These are phyloP conservation scores for Dimocarpus longan DNA, from an alignment of 345 rosid species.

Conservation along the genomic window DNA sequence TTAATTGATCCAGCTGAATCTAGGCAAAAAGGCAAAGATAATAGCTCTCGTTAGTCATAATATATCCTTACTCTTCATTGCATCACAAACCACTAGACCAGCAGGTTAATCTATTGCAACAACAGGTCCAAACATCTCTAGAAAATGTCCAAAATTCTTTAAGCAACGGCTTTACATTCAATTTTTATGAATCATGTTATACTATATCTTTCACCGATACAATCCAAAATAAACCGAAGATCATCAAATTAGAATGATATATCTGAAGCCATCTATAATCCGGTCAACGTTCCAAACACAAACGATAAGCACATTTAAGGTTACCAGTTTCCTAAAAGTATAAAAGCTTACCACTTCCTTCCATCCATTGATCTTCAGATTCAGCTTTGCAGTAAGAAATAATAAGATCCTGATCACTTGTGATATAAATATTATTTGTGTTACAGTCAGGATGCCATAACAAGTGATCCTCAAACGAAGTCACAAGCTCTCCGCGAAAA, in stretches of 20 bases:
- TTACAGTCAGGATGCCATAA: slow-evolving; percentile 98
- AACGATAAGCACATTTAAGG: not conserved
- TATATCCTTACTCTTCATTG: not conserved
- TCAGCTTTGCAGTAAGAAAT: slow-evolving; percentile 98
- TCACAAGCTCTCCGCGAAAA: slow-evolving; percentile 93
- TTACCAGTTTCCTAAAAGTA: slow-evolving; percentile 3
- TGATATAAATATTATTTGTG: slow-evolving; percentile 93
- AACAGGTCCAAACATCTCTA: not conserved
- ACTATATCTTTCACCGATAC: not conserved
- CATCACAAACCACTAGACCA: slow-evolving; percentile 9
- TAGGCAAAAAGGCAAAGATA: not conserved
- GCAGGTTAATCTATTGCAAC: not conserved
- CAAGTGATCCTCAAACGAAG: slow-evolving; percentile 96
- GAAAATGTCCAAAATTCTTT: not conserved
- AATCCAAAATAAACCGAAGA: not conserved
- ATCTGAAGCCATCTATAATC: not conserved
- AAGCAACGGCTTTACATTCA: not conserved
- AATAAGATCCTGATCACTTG: slow-evolving; percentile 97
- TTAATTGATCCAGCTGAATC: slow-evolving; percentile 88
- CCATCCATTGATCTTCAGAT: slow-evolving; percentile 85
- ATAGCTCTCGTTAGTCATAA: not conserved
- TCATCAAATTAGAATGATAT: not conserved
- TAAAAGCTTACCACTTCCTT: slow-evolving; percentile 68
- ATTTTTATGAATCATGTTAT: not conserved
- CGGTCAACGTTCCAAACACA: not conserved